A percentile compares a stretch with the other conserved stretches of the same genome.
Evolutionary conservation across 1,284 basidiomycete species (phyloP).

Genomic region (Trichosporon sp.): DNA sequence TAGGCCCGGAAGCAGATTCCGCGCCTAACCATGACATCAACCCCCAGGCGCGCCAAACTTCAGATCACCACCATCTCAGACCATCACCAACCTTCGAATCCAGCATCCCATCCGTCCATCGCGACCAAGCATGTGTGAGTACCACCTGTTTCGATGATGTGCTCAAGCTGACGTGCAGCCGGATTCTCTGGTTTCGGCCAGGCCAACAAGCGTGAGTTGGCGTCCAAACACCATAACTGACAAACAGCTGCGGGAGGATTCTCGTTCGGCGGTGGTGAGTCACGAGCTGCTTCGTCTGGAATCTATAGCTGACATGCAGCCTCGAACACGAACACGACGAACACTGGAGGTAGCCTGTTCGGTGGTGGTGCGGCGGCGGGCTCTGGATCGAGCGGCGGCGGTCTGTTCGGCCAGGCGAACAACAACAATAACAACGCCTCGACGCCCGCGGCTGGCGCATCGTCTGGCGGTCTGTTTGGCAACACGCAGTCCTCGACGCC

Average conservation of each 20-base stretch:
- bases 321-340: constrained; percentile 12
- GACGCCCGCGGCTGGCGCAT: background rate
- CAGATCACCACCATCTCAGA: background rate
- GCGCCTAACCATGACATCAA: constrained; percentile 2
- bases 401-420: background rate
- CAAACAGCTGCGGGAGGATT: constrained; percentile 12
- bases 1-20: background rate
- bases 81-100: background rate
- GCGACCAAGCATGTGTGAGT: constrained; percentile 12
- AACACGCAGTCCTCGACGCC: constrained; percentile 31
- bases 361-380: constrained; percentile 4
- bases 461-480: constrained; percentile 11
- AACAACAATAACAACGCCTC: background rate
- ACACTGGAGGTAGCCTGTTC: constrained; percentile 12
- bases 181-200: constrained; percentile 41
- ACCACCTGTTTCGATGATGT: background rate
- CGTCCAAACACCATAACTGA: background rate
- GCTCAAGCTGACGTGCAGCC: constrained; percentile 21
- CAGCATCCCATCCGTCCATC: background rate
- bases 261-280: constrained; percentile 20
- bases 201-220: constrained; percentile 23
- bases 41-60: constrained; percentile 2
- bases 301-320: constrained; percentile 3
- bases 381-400: background rate
- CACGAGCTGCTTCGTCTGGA: background rate